phyloP scores from a whole-genome alignment of 2,329 filamentous ascomycete species.

The Incumbomyces delicatus region DNA sequence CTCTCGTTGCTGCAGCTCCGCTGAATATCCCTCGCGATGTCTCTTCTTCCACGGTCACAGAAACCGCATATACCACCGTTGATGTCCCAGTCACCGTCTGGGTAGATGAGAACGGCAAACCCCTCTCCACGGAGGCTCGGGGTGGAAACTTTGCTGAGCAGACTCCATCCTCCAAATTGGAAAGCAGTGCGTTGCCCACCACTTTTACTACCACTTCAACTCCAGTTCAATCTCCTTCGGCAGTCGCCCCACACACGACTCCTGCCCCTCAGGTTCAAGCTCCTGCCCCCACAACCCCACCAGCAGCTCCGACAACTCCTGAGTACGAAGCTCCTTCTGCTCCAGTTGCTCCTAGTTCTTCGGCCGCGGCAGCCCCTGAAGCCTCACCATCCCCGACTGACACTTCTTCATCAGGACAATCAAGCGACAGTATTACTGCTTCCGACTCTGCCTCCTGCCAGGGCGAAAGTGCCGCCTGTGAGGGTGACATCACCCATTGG shows the following conservation, averaged over 20 bases:
- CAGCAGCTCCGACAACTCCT: constrained; percentile 21
- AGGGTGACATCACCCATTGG: constrained; percentile 68
- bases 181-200: constrained; percentile 5
- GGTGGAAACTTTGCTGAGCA: constrained; percentile 1
- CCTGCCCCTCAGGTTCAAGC: constrained; percentile 13
- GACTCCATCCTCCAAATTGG: neutral
- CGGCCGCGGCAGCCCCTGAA: constrained; percentile 8
- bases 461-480: constrained; percentile 29
- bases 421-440: constrained; percentile 5
- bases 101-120: constrained; percentile 10
- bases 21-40: constrained; percentile 9
- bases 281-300: constrained; percentile 15
- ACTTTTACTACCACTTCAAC: constrained; percentile 6
- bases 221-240: neutral
- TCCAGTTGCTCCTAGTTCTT: constrained; percentile 9
- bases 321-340: constrained; percentile 15
- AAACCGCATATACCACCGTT: constrained; percentile 17
- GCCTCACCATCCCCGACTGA: constrained; percentile 20
- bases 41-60: constrained; percentile 14
- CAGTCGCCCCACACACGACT: constrained; percentile 18
- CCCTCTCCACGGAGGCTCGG: neutral
- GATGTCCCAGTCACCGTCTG: constrained; percentile 19
- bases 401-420: constrained; percentile 3
- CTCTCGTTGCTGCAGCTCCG: constrained; percentile 14
- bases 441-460: constrained; percentile 21